Conservation (phyloP, 2,329 filamentous ascomycete genomes). For the Shiraia bambusicola region DNA sequence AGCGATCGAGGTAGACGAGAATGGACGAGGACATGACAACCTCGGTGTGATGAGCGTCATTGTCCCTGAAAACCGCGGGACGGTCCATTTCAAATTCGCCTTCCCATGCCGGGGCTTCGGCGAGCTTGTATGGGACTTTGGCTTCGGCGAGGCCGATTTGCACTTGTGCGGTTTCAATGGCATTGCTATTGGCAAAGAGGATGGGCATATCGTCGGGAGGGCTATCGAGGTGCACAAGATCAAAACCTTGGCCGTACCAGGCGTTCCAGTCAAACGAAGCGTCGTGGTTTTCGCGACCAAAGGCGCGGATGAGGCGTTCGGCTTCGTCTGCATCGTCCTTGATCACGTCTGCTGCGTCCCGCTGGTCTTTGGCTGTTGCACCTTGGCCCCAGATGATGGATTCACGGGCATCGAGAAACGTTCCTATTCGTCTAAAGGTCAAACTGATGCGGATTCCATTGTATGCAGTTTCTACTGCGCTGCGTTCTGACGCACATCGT, state of each 20-base stretch:
- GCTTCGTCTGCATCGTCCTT: constrained; percentile 69
- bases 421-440: constrained; percentile 87
- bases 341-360: constrained; percentile 62
- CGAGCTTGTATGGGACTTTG: constrained; percentile 19
- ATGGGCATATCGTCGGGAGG: constrained; percentile 39
- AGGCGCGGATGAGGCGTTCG: constrained; percentile 71
- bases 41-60: constrained; percentile 38
- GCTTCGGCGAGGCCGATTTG: constrained; percentile 33
- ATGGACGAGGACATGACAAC: constrained; percentile 25
- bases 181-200: constrained; percentile 40
- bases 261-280: constrained; percentile 72
- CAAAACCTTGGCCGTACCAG: constrained; percentile 77
- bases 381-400: constrained; percentile 88
- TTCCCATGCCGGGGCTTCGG: constrained; percentile 23
- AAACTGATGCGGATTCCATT: constrained; percentile 81
- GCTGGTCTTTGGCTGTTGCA: constrained; percentile 66
- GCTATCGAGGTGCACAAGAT: constrained; percentile 67
- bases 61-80: constrained; percentile 37
- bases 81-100: constrained; percentile 20
- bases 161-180: constrained; percentile 35
- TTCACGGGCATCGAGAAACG: constrained; percentile 69
- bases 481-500: constrained; percentile 67
- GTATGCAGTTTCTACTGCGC: constrained; percentile 68
- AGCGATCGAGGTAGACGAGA: constrained; percentile 40
- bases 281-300: constrained; percentile 78